phyloP scores from a whole-genome alignment of 805 yeast genomes.

The Peterozyma xylosa region DNA sequence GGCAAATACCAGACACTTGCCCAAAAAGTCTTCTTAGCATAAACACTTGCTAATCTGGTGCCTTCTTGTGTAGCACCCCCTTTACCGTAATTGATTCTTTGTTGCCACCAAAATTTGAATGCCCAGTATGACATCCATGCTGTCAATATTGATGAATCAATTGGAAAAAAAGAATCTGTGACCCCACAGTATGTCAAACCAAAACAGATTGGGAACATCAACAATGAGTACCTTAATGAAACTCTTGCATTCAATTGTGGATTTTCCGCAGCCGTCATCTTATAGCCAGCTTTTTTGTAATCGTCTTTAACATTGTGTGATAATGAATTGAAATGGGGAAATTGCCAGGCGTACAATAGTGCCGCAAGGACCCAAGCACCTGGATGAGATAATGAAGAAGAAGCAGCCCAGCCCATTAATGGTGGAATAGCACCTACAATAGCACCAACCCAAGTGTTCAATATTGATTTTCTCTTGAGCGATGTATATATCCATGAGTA shows the following conservation, averaged over 20 bases:
- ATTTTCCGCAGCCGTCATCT: constrained; percentile 93
- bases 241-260: constrained; percentile 92
- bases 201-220: constrained; percentile 90
- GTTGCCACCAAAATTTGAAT: constrained; percentile 80
- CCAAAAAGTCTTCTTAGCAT: constrained; percentile 87
- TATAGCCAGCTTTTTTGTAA: constrained; percentile 88
- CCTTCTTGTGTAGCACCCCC: constrained; percentile 40
- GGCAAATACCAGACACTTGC: constrained; percentile 94
- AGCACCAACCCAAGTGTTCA: constrained; percentile 98
- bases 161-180: constrained; percentile 71
- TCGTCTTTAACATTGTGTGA: constrained; percentile 85
- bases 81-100: constrained; percentile 46
- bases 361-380: constrained; percentile 95
- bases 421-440: constrained; percentile 99
- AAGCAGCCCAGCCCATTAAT: constrained; percentile 98
- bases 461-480: constrained; percentile 72
- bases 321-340: constrained; percentile 93
- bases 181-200: constrained; percentile 73
- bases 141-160: constrained; percentile 79
- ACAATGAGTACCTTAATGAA: constrained; percentile 79
- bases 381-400: constrained; percentile 72
- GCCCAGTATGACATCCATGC: constrained; percentile 83
- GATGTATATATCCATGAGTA: constrained; percentile 92
- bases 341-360: constrained; percentile 93
- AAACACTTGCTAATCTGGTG: constrained; percentile 47